Percentiles rank a stretch among this genome's conserved stretches.
Evolutionary conservation across 139 green algal genomes (phyloP).

Genomic region (Raphidocelis subcapitata): DNA sequence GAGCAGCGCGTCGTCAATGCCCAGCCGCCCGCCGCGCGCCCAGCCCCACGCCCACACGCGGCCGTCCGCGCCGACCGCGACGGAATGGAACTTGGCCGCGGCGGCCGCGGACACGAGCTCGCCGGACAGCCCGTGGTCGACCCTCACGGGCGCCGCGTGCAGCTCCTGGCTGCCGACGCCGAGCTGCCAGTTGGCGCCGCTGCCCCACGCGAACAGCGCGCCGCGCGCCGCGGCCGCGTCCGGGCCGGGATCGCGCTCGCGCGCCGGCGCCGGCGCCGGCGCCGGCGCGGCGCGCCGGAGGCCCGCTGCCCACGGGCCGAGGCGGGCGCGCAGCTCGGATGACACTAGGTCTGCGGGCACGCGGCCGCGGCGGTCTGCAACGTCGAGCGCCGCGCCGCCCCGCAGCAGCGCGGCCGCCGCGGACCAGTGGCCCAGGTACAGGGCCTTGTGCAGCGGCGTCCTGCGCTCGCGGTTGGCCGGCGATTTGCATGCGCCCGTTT

Average conservation of each 20-base stretch:
- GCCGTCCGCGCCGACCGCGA: constrained; percentile 67
- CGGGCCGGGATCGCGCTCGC: no score
- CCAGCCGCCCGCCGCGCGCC: constrained; percentile 21
- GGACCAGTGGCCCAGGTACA: constrained; percentile 85
- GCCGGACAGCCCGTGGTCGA: constrained; percentile 51
- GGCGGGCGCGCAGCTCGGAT: constrained; percentile 43
- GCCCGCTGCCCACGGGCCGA: background rate
- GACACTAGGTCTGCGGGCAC: constrained; percentile 86
- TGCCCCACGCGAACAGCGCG: constrained; percentile 85
- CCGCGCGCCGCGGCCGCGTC: no score
- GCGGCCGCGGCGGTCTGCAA: constrained; percentile 59
- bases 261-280: background rate
- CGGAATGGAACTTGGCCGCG: constrained; percentile 89
- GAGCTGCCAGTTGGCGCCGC: constrained; percentile 91
- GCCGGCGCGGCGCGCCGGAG: background rate
- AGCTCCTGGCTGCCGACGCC: constrained; percentile 80
- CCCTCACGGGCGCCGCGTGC: constrained; percentile 48
- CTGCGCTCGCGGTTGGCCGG: no score
- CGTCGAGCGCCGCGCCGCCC: constrained; percentile 42
- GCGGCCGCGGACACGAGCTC: constrained; percentile 48
- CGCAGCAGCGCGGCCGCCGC: constrained; percentile 67
- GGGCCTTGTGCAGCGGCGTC: constrained; percentile 80
- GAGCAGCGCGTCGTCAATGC: constrained; percentile 79
- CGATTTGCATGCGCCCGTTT: background rate
- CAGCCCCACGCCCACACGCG: constrained; percentile 72